Evolutionary conservation across 1,139 yeast species (phyloP).

Genomic region (Pichia sp.): DNA sequence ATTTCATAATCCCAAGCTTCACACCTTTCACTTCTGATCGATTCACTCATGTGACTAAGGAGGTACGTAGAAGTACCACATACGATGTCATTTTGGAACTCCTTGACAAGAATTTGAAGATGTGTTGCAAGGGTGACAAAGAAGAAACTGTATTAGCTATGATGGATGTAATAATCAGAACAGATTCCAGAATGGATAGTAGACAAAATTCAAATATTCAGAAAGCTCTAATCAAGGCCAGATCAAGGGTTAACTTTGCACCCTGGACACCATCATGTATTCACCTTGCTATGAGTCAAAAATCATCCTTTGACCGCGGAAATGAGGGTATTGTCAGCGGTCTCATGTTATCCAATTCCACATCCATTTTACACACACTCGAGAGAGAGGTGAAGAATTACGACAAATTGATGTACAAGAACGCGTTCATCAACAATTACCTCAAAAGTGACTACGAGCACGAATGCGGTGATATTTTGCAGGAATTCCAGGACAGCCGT

Average conservation of each 20-base stretch:
- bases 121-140: slow-evolving; percentile 49
- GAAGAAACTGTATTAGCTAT: slow-evolving; percentile 58
- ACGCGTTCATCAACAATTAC: slow-evolving; percentile 82
- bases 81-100: slow-evolving; percentile 81
- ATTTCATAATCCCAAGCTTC: slow-evolving; percentile 78
- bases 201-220: slow-evolving; percentile 54
- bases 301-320: slow-evolving; percentile 47
- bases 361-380: slow-evolving; percentile 62
- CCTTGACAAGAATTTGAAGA: slow-evolving; percentile 68
- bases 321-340: slow-evolving; percentile 44
- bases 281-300: slow-evolving; percentile 70
- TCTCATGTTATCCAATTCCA: slow-evolving; percentile 69
- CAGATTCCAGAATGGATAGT: slow-evolving; percentile 25
- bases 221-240: slow-evolving; percentile 71
- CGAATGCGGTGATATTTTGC: slow-evolving; percentile 52
- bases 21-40: slow-evolving; percentile 75
- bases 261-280: slow-evolving; percentile 84
- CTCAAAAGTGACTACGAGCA: slow-evolving; percentile 37
- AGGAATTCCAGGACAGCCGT: slow-evolving; percentile 73
- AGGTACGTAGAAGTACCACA: slow-evolving; percentile 66
- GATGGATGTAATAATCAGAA: slow-evolving; percentile 71
- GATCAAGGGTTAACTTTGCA: slow-evolving; percentile 72
- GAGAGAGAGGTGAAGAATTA: slow-evolving; percentile 66
- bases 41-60: slow-evolving; percentile 46
- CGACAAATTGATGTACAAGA: slow-evolving; percentile 70